phyloP scores from a whole-genome alignment of 441 rosid species.

The Metrosideros polymorpha region DNA sequence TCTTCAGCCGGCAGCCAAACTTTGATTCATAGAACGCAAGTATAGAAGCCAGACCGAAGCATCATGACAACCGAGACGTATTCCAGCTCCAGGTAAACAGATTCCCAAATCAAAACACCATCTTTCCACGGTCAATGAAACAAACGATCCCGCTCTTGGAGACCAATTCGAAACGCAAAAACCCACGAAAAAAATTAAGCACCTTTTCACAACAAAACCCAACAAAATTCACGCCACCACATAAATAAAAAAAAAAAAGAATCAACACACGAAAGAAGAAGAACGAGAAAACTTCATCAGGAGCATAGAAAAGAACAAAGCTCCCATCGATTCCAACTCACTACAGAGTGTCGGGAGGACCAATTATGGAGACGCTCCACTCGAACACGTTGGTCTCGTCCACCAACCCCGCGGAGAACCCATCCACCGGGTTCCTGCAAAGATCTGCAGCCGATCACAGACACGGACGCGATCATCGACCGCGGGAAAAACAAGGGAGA shows the following conservation, averaged over 20 bases:
- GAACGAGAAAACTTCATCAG: neutral
- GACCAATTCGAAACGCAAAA: neutral
- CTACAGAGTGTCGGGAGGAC: conserved; percentile 75
- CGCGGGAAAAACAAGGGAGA: neutral
- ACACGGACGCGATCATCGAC: neutral
- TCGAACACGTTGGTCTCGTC: conserved; percentile 62
- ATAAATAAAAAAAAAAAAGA: neutral
- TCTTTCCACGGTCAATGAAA: neutral
- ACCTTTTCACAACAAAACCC: neutral
- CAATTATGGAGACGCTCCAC: conserved; percentile 64
- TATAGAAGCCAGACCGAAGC: neutral
- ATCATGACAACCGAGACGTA: neutral
- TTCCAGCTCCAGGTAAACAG: neutral
- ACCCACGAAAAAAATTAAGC: neutral
- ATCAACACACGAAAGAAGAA: neutral
- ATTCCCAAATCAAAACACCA: neutral
- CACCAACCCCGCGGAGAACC: conserved; percentile 65
- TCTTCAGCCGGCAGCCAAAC: neutral
- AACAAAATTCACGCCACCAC: neutral
- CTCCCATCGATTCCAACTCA: conserved; percentile 10
- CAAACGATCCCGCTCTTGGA: neutral
- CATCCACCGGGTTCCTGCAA: conserved; percentile 64
- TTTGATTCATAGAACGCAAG: neutral
- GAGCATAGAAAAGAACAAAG: neutral
- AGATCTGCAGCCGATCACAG: conserved; percentile 33